Evolutionary conservation across 2,329 filamentous ascomycete genomes (phyloP).

Genomic region (Sordariomycetes sp.): DNA sequence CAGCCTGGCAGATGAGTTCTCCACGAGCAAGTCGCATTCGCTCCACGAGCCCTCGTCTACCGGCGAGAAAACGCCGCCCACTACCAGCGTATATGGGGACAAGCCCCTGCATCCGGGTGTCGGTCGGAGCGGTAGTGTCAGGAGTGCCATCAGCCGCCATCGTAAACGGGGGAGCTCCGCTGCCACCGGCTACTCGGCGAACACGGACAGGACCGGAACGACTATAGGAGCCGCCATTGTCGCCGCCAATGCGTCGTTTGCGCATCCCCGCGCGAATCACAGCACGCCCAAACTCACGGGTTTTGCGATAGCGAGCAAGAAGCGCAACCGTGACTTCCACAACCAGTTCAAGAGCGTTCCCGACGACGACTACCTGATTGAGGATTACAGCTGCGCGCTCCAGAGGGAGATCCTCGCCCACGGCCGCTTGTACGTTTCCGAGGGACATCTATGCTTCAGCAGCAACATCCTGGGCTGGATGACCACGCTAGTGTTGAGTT

Average conservation of each 20-base stretch:
- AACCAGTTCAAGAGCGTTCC: constrained; percentile 89
- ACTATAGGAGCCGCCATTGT: constrained; percentile 62
- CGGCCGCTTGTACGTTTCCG: constrained; percentile 87
- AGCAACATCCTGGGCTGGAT: constrained; percentile 99
- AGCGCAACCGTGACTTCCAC: constrained; percentile 92
- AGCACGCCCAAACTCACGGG: constrained; percentile 71
- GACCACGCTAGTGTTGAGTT: constrained; percentile 93
- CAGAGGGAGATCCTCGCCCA: constrained; percentile 93
- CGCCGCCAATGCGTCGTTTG: constrained; percentile 57
- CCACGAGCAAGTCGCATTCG: constrained; percentile 30
- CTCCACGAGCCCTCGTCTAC: constrained; percentile 30
- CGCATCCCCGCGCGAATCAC: constrained; percentile 42
- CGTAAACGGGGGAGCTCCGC: constrained; percentile 76
- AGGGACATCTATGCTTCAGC: constrained; percentile 95
- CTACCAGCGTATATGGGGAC: neutral
- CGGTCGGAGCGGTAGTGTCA: constrained; percentile 53
- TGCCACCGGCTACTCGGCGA: constrained; percentile 18
- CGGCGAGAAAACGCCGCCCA: constrained; percentile 48
- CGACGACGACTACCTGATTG: constrained; percentile 94
- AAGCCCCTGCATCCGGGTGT: constrained; percentile 25
- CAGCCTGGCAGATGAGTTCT: constrained; percentile 12
- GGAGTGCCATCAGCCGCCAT: constrained; percentile 46
- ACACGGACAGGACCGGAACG: constrained; percentile 42
- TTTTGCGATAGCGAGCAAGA: constrained; percentile 92
- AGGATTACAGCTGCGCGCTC: constrained; percentile 94